Conservation (phyloP, 2,329 filamentous ascomycete genomes). For the Parastagonospora nodorum region DNA sequence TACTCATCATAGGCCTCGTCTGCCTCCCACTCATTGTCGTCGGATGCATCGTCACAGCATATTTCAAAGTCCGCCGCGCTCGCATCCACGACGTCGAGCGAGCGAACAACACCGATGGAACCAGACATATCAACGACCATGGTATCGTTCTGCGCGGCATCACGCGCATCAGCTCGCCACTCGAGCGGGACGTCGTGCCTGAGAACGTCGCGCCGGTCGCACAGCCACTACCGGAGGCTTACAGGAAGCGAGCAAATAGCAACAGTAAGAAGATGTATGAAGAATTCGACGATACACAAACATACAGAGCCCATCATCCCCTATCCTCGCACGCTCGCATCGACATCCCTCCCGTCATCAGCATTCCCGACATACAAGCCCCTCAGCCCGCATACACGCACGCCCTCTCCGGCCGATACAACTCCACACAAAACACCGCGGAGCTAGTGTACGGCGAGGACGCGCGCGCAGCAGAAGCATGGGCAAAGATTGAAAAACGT, state of each 20-base stretch:
- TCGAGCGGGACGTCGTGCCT: too few relatives aligned
- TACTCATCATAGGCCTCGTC: slow-evolving; percentile 2
- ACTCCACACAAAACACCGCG: neutral
- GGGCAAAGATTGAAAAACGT: neutral
- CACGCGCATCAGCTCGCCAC: neutral
- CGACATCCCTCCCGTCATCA: too few relatives aligned
- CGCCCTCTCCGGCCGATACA: neutral
- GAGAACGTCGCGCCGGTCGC: too few relatives aligned
- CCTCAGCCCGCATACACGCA: neutral
- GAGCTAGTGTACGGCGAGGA: neutral
- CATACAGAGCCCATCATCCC: neutral
- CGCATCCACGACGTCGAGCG: slow-evolving; percentile 2
- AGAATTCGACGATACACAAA: neutral
- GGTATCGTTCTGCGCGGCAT: neutral
- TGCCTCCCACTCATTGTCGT: slow-evolving; percentile 1
- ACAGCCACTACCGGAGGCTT: too few relatives aligned
- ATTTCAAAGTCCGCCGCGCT: neutral
- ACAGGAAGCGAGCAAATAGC: too few relatives aligned
- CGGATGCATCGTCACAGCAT: neutral
- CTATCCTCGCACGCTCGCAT: too few relatives aligned
- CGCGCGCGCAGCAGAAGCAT: neutral
- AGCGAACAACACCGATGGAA: neutral
- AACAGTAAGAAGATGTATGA: too few relatives aligned
- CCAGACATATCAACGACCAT: neutral
- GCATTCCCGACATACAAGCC: neutral